Evolutionary conservation across 257 asterid genomes (phyloP), one percentile per base, ranked within the genome.

Genomic region (Lantana camara): DNA sequence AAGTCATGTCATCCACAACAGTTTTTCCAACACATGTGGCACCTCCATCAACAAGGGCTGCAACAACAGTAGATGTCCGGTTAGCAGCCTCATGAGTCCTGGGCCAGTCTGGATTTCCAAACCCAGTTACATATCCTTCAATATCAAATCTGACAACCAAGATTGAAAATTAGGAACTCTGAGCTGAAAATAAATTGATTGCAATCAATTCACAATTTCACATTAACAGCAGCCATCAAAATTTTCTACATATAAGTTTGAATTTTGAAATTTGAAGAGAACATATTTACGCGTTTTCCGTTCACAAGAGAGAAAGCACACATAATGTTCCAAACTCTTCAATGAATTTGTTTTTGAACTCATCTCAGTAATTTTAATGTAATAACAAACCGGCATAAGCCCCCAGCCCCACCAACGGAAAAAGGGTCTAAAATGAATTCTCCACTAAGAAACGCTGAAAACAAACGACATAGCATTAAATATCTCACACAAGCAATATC

Each of bases 61-160:
- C 79, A 74, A 91, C 95, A n/a, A 75, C 89, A 5, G 84, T 63
- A 76, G 91, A 80, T 16, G 95, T 94, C 72, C 52, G 87, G 15
- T 88, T 64, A 42, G 98, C 93, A 69, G 88, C 73, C 67, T 73
- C 89, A 12, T 91, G 98, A 40, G 96, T 83, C 67, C 82, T 88
- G 15, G 77, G 59, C 99, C 99, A 94, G 79, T 90, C 98, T 63
- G 95, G 93, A 81, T 86, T 88, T 74, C 99, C 99, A 79, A 94
- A 88, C 41, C 99, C 96, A 61, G 98, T 82, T 37, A 85, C 87
- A 78, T 44, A 79, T 57, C 99, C 98, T 60, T 91, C 82, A 15
- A 94, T 70, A 68, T 90, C 70, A 79, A 86, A 88, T 66, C 99
- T 94, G 93, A 47, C 65, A 66, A 82, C 40, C 64, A 76, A 75